These are phyloP conservation scores for Cryptococcus sp. DNA, from an alignment of 1,284 basidiomycete species.

Conservation along the genomic window DNA sequence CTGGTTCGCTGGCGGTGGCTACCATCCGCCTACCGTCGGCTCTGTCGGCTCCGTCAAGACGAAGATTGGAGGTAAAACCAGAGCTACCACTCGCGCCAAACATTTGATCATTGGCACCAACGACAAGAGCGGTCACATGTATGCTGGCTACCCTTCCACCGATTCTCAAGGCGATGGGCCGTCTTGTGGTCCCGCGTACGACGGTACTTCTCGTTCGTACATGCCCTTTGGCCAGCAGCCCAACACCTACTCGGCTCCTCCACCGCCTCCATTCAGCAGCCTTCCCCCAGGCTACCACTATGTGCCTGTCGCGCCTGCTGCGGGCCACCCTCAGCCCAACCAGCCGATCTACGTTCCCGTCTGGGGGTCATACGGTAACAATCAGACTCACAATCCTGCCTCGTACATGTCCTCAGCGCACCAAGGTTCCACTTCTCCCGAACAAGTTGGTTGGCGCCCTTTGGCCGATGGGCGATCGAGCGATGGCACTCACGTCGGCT, in stretches of 20 bases:
- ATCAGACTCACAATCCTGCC: background rate
- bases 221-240: conserved; percentile 7
- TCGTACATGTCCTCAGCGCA: background rate
- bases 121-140: conserved; percentile 8
- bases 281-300: conserved; percentile 38
- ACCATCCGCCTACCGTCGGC: conserved; percentile 33
- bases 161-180: conserved; percentile 27
- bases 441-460: conserved; percentile 5
- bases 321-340: conserved; percentile 18
- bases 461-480: conserved; percentile 10
- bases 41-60: background rate
- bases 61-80: conserved; percentile 28
- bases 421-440: conserved; percentile 9
- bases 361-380: conserved; percentile 22
- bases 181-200: conserved; percentile 36
- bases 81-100: conserved; percentile 35
- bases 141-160: conserved; percentile 11
- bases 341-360: conserved; percentile 28
- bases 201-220: conserved; percentile 25
- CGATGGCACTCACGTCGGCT: conserved; percentile 12
- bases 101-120: conserved; percentile 39
- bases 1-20: conserved; percentile 47
- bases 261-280: conserved; percentile 11
- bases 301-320: conserved; percentile 25
- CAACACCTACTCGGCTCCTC: conserved; percentile 3